Conservation (phyloP, 1,284 basidiomycete genomes). For the Neolentinus lepideus region DNA sequence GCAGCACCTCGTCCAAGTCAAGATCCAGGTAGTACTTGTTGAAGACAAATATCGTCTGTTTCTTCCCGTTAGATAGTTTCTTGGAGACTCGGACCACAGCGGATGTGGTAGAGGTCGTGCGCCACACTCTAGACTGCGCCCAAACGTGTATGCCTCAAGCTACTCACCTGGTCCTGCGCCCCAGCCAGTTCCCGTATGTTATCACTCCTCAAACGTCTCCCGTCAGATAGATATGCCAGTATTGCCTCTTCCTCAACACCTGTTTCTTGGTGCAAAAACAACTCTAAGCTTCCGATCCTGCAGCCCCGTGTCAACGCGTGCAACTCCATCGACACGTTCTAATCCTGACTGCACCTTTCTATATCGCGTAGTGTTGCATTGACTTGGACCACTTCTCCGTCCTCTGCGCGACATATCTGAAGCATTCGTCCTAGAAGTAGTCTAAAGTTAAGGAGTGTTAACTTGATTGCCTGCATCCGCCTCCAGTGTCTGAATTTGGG, state of each 20-base stretch:
- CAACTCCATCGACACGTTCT: conserved; percentile 2
- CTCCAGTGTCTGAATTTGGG: neutral
- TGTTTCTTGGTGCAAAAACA: conserved; percentile 60
- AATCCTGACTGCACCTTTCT: conserved; percentile 44
- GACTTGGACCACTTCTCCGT: conserved; percentile 54
- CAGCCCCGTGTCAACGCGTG: neutral
- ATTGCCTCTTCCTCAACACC: conserved; percentile 57
- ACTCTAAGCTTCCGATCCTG: conserved; percentile 56
- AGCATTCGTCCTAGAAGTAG: conserved; percentile 36
- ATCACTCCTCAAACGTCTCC: conserved; percentile 54
- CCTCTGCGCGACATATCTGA: conserved; percentile 69
- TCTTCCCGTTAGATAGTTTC: neutral
- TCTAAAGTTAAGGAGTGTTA: neutral
- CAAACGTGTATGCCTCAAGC: conserved; percentile 3
- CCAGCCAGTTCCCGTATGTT: conserved; percentile 70
- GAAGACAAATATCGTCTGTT: conserved; percentile 69
- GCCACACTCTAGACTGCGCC: neutral
- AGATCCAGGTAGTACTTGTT: conserved; percentile 71
- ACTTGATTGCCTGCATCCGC: neutral
- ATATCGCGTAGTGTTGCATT: conserved; percentile 65
- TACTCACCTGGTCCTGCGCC: conserved; percentile 58
- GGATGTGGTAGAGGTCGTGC: neutral
- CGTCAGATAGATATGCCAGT: conserved; percentile 74
- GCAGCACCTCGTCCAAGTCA: conserved; percentile 54
- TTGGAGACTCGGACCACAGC: neutral